Evolutionary conservation across 495 filamentous ascomycete species (phyloP).

Genomic region (Neurospora cerealis): DNA sequence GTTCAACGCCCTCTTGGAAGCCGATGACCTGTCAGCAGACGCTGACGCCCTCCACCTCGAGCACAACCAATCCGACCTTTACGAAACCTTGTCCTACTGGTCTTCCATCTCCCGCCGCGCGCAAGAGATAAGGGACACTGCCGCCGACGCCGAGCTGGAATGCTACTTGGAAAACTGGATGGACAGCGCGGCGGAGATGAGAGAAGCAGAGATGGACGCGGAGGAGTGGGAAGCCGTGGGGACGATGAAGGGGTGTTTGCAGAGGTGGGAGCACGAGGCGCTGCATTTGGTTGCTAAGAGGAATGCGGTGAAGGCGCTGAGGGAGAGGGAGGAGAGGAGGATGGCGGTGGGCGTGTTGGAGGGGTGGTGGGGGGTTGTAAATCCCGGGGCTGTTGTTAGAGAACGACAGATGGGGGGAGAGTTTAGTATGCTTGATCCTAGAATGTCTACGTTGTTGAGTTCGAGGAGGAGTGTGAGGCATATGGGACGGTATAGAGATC

Average conservation of each 20-base stretch:
- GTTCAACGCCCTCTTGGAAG: conserved; percentile 8
- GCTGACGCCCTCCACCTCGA: conserved; percentile 11
- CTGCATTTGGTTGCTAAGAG: conserved; percentile 14
- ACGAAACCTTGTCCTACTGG: conserved; percentile 18
- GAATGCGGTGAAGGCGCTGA: conserved; percentile 11
- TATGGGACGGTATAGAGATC: background rate
- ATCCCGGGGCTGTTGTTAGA: conserved; percentile 6
- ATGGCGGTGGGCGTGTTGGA: conserved; percentile 10
- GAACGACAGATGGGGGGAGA: background rate
- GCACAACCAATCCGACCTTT: conserved; percentile 15
- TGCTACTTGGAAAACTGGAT: conserved; percentile 14
- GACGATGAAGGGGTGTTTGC: conserved; percentile 6
- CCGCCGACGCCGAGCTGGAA: conserved; percentile 20
- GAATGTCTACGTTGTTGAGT: background rate
- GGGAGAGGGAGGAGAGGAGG: conserved; percentile 15
- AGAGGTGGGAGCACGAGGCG: conserved; percentile 20
- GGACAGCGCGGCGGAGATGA: conserved; percentile 4
- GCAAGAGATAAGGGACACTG: conserved; percentile 8
- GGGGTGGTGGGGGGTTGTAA: conserved; percentile 17
- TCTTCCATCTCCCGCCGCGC: conserved; percentile 1
- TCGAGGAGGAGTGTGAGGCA: background rate
- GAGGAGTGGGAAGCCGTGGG: conserved; percentile 16
- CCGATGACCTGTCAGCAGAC: conserved; percentile 5
- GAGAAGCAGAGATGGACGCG: conserved; percentile 15
- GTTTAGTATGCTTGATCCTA: background rate